A percentile compares a stretch with the other conserved stretches of the same genome.
Evolutionary conservation across 345 rosid species (phyloP).

Genomic region (Luvunga scandens): DNA sequence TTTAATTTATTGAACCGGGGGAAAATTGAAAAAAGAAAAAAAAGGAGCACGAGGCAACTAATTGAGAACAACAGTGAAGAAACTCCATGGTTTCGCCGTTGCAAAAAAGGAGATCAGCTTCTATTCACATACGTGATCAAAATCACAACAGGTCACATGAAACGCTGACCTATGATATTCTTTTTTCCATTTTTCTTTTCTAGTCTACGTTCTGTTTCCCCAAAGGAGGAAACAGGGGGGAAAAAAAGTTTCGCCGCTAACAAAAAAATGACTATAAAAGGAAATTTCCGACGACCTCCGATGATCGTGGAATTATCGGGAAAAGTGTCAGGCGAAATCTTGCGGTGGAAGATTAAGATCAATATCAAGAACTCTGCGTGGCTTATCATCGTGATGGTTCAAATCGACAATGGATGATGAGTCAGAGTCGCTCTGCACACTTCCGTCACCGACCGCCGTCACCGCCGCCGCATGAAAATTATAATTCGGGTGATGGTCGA

Average conservation of each 20-base stretch:
- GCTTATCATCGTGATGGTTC: conserved; percentile 29
- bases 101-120: conserved; percentile 33
- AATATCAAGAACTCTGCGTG: conserved; percentile 35
- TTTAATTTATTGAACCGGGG: not conserved
- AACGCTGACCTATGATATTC: conserved; percentile 2
- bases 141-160: conserved; percentile 16
- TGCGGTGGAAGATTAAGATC: conserved; percentile 69
- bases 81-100: conserved; percentile 13
- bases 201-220: not conserved
- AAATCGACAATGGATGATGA: conserved; percentile 51
- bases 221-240: not conserved
- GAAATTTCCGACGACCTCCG: not conserved
- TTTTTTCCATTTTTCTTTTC: conserved; percentile 1
- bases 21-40: not conserved
- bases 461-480: conserved; percentile 9
- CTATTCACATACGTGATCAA: conserved; percentile 26
- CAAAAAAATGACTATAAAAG: conserved; percentile 1
- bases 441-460: conserved; percentile 18
- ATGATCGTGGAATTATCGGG: not conserved
- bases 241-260: not conserved
- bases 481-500: conserved; percentile 17
- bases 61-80: conserved; percentile 28
- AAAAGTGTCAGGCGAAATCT: conserved; percentile 36
- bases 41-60: conserved; percentile 4
- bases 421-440: conserved; percentile 55